Evolutionary conservation across 768 basidiomycete genomes (phyloP).

Genomic region (Phlegmacium glaucopus): DNA sequence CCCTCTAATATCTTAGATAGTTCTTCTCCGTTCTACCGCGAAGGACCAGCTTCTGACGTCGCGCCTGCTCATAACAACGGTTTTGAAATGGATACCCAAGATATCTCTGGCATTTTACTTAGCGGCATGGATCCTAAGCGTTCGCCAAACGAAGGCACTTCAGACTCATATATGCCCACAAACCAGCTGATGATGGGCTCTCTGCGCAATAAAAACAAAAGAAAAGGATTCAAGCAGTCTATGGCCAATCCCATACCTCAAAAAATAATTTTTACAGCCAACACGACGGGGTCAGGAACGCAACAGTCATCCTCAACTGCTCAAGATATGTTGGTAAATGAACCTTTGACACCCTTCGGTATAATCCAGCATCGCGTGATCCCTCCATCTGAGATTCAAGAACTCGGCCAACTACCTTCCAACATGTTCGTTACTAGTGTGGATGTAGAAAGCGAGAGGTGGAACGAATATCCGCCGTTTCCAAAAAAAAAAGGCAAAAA

Average conservation of each 20-base stretch:
- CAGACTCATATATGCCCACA: conserved; percentile 8
- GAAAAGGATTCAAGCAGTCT: conserved; percentile 58
- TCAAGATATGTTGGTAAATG: neutral
- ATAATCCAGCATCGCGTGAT: conserved; percentile 33
- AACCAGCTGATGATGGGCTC: conserved; percentile 44
- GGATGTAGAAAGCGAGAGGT: conserved; percentile 57
- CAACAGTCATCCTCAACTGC: neutral
- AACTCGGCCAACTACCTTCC: conserved; percentile 45
- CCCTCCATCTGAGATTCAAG: conserved; percentile 62
- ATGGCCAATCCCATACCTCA: conserved; percentile 36
- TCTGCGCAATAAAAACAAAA: conserved; percentile 73
- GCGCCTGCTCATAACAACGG: conserved; percentile 8
- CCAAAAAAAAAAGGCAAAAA: conserved; percentile 9
- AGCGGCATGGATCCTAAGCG: too few species aligned
- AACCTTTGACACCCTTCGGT: neutral
- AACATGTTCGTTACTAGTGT: conserved; percentile 72
- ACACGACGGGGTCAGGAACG: neutral
- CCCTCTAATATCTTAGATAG: too few species aligned
- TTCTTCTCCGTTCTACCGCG: neutral
- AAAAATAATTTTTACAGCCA: conserved; percentile 51
- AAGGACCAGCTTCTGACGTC: conserved; percentile 8
- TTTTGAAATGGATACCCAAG: conserved; percentile 6
- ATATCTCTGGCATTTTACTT: neutral
- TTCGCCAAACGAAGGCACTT: too few species aligned
- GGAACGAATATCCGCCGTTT: conserved; percentile 12